Base-by-base conservation (phyloP, 1,139 yeast species). In the Lodderomyces parapsilosis region DNA sequence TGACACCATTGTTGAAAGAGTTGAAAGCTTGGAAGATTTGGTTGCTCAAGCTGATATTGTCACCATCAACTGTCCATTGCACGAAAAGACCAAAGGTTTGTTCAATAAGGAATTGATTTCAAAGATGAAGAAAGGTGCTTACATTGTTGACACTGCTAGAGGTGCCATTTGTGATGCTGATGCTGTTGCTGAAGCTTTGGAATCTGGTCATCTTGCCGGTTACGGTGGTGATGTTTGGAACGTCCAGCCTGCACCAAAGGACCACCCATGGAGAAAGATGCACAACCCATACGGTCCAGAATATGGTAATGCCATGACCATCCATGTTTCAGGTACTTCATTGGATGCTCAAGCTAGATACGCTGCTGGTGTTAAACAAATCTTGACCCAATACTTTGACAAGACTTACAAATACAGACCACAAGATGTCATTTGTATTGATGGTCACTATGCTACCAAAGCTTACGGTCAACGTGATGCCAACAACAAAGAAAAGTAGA, bases 201-300 rank as follows among this genome's bases (percentile, higher is more conserved):
- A 74, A 43, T 67, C 80, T 35, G 94, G 94, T 41, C 85, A 83
- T 55, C 64, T 86, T 48, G 71, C 83, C 52, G 91, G 93, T 40
- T 18, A 86, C 58, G 93, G 91, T 55, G 94, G 94, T 55, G 94
- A 86, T 61, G 94, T 86, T 41, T 85, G 93, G 89, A 76, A 59
- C 69, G 83, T 83, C 23, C 94, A 86, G 66, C 94, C 94, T 35
- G 88, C 94, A 28, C 88, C 89, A 51, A 65, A 67, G 47, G 76
- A 77, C 60, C 90, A 84, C 58, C 90, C 91, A 49, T 86, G 94
- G 94, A 74, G 90, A 71, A 49, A 70, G 22, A 80, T 85, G 83
- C 60, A 67, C 43, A 83, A 82, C 73, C 68, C 75, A 52, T 77
- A 70, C 53, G 87, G 87, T 45, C 85, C 79, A 34, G 43, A 39